A percentile compares a stretch with the other conserved stretches of the same genome.
These are phyloP conservation scores for Aspergillus incahuasiensis DNA, from an alignment of 495 filamentous ascomycete species.

Conservation along the genomic window DNA sequence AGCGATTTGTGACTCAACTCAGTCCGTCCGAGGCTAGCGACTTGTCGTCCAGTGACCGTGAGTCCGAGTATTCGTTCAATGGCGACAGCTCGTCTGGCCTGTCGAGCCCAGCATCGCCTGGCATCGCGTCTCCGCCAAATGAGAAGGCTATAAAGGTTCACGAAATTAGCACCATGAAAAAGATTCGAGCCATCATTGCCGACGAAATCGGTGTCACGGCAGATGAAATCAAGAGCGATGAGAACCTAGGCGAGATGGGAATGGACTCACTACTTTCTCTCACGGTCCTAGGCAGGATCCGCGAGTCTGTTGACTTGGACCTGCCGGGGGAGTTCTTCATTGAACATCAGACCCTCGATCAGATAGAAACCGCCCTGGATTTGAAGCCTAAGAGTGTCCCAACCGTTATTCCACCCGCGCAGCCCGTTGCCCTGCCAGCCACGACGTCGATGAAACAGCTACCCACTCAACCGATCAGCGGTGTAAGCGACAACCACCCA, in stretches of 20 bases:
- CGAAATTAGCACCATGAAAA: constrained; percentile 43
- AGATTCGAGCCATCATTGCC: constrained; percentile 56
- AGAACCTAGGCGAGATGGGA: constrained; percentile 45
- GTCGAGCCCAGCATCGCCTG: constrained; percentile 33
- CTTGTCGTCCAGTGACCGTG: constrained; percentile 31
- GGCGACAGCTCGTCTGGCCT: constrained; percentile 27
- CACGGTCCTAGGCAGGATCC: constrained; percentile 45
- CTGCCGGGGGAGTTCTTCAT: constrained; percentile 55
- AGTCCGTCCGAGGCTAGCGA: constrained; percentile 32
- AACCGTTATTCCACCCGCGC: constrained; percentile 14
- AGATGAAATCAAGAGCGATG: constrained; percentile 50
- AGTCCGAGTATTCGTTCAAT: constrained; percentile 28
- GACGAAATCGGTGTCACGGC: constrained; percentile 64
- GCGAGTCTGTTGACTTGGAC: constrained; percentile 51
- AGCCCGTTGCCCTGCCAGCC: constrained; percentile 22
- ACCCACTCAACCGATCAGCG: constrained; percentile 9
- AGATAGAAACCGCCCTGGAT: constrained; percentile 45
- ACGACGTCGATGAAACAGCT: constrained; percentile 16
- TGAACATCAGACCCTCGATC: constrained; percentile 55
- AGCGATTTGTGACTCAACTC: constrained; percentile 47
- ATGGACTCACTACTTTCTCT: constrained; percentile 53
- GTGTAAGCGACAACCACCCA: constrained; percentile 24
- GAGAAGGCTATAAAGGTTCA: constrained; percentile 35
- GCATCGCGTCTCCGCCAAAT: constrained; percentile 28
- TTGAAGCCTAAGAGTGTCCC: constrained; percentile 32